These are phyloP conservation scores for Globisporangium nagaii DNA, from an alignment of 352 stramenopile species.

Conservation along the genomic window DNA sequence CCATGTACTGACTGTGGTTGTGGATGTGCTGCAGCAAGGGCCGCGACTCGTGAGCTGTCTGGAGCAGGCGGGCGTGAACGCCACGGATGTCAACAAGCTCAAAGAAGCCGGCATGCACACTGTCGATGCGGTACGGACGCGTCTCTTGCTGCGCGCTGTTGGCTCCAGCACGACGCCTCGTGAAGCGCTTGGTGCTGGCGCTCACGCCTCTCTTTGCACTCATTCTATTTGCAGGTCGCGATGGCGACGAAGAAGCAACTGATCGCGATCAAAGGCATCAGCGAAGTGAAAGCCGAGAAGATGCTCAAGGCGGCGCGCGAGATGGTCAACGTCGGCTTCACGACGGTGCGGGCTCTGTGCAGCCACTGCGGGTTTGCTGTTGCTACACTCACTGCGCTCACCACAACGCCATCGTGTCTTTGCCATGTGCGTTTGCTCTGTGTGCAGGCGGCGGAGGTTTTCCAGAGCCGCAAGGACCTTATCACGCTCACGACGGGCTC, in stretches of 20 bases:
- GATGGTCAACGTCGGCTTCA: conserved; percentile 98
- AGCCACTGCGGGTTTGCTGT: neutral
- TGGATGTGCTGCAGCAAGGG: conserved; percentile 45
- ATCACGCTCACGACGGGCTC: conserved; percentile 94
- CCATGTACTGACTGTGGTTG: neutral
- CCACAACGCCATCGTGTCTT: too few relatives aligned
- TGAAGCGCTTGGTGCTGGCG: too few relatives aligned
- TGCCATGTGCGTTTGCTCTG: too few relatives aligned
- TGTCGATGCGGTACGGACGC: conserved; percentile 89
- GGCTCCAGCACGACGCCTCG: too few relatives aligned
- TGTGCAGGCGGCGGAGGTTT: conserved; percentile 77
- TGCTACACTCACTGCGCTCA: too few relatives aligned
- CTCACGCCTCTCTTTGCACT: too few relatives aligned
- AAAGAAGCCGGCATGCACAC: conserved; percentile 97
- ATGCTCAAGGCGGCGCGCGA: conserved; percentile 97
- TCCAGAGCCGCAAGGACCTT: conserved; percentile 88
- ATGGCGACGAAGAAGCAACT: conserved; percentile 97
- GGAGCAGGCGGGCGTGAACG: conserved; percentile 95
- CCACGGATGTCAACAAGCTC: conserved; percentile 98
- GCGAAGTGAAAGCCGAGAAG: conserved; percentile 98
- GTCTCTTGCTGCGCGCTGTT: neutral
- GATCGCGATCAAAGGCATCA: conserved; percentile 98
- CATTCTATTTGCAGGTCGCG: conserved; percentile 86
- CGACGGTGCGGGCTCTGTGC: conserved; percentile 85
- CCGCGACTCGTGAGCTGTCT: conserved; percentile 86